Evolutionary conservation across 805 yeast genomes (phyloP).

Genomic region (Diddensiella caesifluorescens): DNA sequence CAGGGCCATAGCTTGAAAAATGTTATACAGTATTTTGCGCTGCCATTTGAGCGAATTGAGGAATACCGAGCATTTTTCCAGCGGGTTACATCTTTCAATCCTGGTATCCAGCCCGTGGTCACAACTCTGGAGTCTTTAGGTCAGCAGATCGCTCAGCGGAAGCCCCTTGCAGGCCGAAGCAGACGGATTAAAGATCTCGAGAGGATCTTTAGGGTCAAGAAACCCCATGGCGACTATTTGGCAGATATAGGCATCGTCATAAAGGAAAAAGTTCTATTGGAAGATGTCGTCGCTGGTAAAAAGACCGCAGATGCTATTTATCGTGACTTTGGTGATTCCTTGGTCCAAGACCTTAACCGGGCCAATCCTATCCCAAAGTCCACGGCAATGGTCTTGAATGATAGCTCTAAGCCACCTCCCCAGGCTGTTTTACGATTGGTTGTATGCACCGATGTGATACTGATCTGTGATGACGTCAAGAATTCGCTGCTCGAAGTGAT

Average conservation of each 20-base stretch:
- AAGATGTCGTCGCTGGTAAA: conserved; percentile 8
- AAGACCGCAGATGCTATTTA: conserved; percentile 17
- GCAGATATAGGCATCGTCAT: conserved; percentile 19
- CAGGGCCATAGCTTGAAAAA: conserved; percentile 17
- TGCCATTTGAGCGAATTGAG: conserved; percentile 21
- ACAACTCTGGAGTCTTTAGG: conserved; percentile 9
- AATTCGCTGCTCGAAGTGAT: conserved; percentile 1
- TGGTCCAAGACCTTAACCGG: conserved; percentile 1
- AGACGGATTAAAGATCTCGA: conserved; percentile 16
- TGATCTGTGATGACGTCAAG: conserved; percentile 9
- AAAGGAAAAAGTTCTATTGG: conserved; percentile 13
- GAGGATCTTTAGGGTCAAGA: conserved; percentile 14
- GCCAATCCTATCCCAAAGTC: conserved; percentile 7
- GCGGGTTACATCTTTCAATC: conserved; percentile 6
- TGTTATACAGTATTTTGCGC: conserved; percentile 19
- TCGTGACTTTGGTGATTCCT: not conserved
- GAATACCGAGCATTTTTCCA: conserved; percentile 17
- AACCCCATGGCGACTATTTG: conserved; percentile 13
- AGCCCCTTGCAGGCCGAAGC: conserved; percentile 16
- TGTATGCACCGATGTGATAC: conserved; percentile 12
- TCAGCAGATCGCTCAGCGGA: conserved; percentile 15
- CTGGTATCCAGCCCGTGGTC: conserved; percentile 11
- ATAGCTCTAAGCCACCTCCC: conserved; percentile 5
- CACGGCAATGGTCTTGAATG: conserved; percentile 3
- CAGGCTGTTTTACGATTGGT: conserved; percentile 2